Conservation (phyloP, 1,284 basidiomycete genomes). For the Heterobasidion parviporum region DNA sequence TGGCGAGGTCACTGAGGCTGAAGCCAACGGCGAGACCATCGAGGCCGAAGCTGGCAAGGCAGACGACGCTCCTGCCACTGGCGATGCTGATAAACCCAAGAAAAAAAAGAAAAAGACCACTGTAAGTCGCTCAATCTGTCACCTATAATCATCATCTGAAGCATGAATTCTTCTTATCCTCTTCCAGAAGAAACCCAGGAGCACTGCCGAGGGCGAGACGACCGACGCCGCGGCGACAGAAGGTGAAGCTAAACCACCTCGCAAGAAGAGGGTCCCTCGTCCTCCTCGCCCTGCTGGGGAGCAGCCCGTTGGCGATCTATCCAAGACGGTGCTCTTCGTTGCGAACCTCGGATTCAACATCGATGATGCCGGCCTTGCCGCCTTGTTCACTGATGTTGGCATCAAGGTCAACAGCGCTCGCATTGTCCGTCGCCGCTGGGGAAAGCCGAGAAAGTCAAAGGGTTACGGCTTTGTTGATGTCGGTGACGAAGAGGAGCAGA, state of each 20-base stretch:
- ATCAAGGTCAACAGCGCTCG: constrained; percentile 78
- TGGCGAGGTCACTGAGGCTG: constrained; percentile 79
- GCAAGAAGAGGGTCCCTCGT: constrained; percentile 54
- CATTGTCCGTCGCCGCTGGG: constrained; percentile 79
- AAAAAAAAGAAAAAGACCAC: constrained; percentile 70
- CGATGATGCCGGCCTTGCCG: constrained; percentile 69
- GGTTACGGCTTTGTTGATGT: constrained; percentile 95
- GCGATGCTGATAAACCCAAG: constrained; percentile 64
- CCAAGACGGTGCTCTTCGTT: constrained; percentile 85
- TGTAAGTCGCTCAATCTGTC: constrained; percentile 33
- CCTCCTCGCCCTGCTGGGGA: constrained; percentile 60
- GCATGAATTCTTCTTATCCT: constrained; percentile 10
- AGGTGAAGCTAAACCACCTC: constrained; percentile 37
- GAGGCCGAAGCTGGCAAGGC: constrained; percentile 41
- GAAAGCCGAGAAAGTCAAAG: constrained; percentile 76
- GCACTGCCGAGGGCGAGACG: constrained; percentile 19
- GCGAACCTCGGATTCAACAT: constrained; percentile 92
- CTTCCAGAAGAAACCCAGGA: constrained; percentile 33
- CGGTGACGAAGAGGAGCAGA: constrained; percentile 74
- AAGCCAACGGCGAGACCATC: constrained; percentile 67
- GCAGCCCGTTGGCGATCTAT: constrained; percentile 72
- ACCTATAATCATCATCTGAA: constrained; percentile 9
- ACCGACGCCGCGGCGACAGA: constrained; percentile 24
- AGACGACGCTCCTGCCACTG: constrained; percentile 38
- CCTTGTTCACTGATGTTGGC: constrained; percentile 77